Conservation (phyloP, 768 basidiomycete genomes). For the Strobilomyces dryophilus region DNA sequence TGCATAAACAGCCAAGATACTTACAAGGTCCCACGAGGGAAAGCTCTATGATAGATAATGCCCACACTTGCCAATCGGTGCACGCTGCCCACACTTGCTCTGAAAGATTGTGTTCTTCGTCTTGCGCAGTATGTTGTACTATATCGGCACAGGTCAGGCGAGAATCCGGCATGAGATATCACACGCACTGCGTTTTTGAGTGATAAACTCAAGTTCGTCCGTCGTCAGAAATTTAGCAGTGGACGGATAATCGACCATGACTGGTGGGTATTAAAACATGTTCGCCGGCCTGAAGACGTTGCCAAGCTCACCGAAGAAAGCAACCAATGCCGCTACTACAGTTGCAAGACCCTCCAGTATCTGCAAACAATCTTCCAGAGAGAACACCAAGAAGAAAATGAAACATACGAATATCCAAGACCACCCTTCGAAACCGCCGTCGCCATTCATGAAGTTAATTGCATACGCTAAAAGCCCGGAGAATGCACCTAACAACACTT, state of each 20-base stretch:
- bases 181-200: neutral
- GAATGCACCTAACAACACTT: neutral
- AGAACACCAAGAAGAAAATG: neutral
- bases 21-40: neutral
- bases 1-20: neutral
- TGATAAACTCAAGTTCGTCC: neutral
- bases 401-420: constrained; percentile 5
- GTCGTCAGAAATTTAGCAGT: neutral
- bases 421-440: constrained; percentile 1
- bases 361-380: neutral
- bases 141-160: neutral
- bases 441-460: constrained; percentile 2
- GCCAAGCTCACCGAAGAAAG: neutral
- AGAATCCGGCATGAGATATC: neutral
- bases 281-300: neutral
- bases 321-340: neutral
- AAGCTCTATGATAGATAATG: neutral
- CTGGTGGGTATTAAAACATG: neutral
- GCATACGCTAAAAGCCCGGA: constrained; percentile 2
- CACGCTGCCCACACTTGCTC: neutral
- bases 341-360: constrained; percentile 5
- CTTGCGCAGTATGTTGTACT: neutral
- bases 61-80: constrained; percentile 6
- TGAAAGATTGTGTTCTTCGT: neutral
- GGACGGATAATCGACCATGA: constrained; percentile 4